Evolutionary conservation across 1,139 yeast species (phyloP).

Genomic region (Pichia sp.): DNA sequence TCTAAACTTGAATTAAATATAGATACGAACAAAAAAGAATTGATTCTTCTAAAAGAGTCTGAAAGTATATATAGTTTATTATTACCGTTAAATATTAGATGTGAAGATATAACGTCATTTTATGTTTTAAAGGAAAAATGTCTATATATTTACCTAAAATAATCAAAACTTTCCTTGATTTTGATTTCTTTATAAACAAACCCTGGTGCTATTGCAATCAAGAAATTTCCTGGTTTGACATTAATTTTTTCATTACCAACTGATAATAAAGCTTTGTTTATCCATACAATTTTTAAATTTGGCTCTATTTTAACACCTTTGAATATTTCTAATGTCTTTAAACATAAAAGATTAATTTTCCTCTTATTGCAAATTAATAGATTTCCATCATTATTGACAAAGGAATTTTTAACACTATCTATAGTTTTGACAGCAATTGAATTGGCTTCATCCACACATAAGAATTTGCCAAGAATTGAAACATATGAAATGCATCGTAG

Average conservation of each 20-base stretch:
- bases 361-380: neutral
- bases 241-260: neutral
- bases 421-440: too few relatives aligned
- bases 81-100: conserved; percentile 8
- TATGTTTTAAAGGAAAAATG: conserved; percentile 5
- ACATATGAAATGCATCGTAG: too few relatives aligned
- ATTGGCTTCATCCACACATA: too few relatives aligned
- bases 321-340: neutral
- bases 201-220: neutral
- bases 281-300: neutral
- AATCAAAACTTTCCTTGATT: neutral
- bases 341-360: neutral
- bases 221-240: neutral
- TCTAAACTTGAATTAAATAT: conserved; percentile 5
- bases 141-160: conserved; percentile 12
- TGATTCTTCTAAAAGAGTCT: conserved; percentile 4
- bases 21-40: conserved; percentile 3
- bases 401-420: neutral
- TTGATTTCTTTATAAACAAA: neutral
- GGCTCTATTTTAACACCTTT: neutral
- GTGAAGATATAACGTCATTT: conserved; percentile 7
- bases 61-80: conserved; percentile 6
- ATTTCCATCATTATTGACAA: neutral
- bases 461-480: too few relatives aligned
- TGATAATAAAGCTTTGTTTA: neutral